These are phyloP conservation scores for Clavispora santaluciae DNA, from an alignment of 805 yeast species.

Conservation along the genomic window DNA sequence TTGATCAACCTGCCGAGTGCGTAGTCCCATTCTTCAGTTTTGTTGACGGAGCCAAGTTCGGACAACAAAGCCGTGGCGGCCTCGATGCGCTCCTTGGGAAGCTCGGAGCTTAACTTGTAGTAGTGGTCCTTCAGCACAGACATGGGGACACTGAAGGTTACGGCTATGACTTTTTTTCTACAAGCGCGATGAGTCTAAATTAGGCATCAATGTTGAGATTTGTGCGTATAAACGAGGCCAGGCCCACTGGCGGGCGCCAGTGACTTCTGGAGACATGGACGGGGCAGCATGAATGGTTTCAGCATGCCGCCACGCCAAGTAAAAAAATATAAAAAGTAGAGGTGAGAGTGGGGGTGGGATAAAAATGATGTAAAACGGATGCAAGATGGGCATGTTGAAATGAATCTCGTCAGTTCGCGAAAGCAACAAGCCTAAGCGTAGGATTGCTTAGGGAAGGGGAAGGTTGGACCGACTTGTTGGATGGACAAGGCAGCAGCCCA, in stretches of 20 bases:
- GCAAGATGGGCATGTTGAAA: constrained; percentile 13
- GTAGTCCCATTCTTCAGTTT: constrained; percentile 68
- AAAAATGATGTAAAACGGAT: background rate
- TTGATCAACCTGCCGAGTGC: constrained; percentile 73
- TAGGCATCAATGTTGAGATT: constrained; percentile 17
- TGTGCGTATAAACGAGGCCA: constrained; percentile 7
- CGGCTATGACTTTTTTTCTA: background rate
- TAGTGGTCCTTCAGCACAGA: constrained; percentile 69
- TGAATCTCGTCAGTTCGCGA: constrained; percentile 4
- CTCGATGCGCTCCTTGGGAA: constrained; percentile 62
- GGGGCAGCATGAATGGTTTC: too few species aligned
- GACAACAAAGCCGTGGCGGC: constrained; percentile 65
- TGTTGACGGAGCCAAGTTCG: constrained; percentile 45
- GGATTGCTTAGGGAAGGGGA: constrained; percentile 71
- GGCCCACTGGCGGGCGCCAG: background rate
- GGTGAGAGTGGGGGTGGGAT: too few species aligned
- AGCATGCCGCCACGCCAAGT: too few species aligned
- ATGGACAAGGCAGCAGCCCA: constrained; percentile 93
- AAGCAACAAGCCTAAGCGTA: constrained; percentile 25
- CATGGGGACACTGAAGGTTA: constrained; percentile 22
- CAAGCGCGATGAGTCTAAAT: constrained; percentile 3
- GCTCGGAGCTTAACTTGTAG: constrained; percentile 71
- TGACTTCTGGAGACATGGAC: background rate
- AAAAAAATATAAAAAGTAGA: constrained; percentile 2
- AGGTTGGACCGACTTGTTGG: constrained; percentile 92